Base-by-base conservation (phyloP, 768 basidiomycete genomes). In the Xanthoconium purpureum region DNA sequence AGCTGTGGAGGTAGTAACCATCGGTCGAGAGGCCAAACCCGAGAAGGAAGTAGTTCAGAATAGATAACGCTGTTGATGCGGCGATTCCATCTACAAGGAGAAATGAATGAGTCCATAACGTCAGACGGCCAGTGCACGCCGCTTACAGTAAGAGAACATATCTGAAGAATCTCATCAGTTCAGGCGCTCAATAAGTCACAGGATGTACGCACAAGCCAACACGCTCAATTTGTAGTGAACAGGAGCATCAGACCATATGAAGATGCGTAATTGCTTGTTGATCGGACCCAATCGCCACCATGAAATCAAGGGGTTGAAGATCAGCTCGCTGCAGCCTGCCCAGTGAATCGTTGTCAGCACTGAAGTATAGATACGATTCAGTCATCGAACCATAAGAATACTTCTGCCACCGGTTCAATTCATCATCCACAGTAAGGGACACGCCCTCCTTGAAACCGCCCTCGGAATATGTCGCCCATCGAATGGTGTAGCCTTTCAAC, bases 361-460 rank as follows among this genome's bases (percentile, higher is more conserved):
- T 54, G 24, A 43, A 37, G 56, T 77, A 72, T 13, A 6, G 6
- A 6, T 7, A 15, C 5, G 7, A 68, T 24, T 64, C 75, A 75
- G 24, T 75, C 76, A 37, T 58, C 70, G 63, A 10, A 65, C 87
- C 89, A 71, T 89, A 91, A 0, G 88, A 76, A 59, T 91, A 91
- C 66, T 95, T 96, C 59, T 94, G 91, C 94, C 94, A 97, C 8
- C 94, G 71, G 66, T 94, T 94, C n/a, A 97, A 73, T 66, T 97
- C 94, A 65, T 97, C 94, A 54, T 94, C 91, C 55, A 86, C 87
- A 0, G 94, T 94, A 2, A 97, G 75, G 1, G 89, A 91, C n/a
- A 97, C 93, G 60, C 94, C 94, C 66, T 97, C 94, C 74, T 94
- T 89, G 80, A 95, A 95, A 0, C 85, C 90, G 44, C 91, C 88